These are phyloP conservation scores for Pontederia crassipes DNA, from an alignment of 176 grass and related monocot genomes.

Conservation along the genomic window DNA sequence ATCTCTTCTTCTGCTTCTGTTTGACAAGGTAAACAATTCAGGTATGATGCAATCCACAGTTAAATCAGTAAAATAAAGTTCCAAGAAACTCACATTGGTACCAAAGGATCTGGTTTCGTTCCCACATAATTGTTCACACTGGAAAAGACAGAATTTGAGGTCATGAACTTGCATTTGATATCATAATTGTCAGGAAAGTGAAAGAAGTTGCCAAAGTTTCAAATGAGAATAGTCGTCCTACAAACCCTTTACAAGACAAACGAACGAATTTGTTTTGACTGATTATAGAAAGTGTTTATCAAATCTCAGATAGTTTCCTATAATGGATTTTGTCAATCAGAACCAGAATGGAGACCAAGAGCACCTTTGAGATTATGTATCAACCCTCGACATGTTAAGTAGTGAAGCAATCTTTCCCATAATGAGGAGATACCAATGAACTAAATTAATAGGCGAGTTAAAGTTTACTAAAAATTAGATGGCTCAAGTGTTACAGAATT, in stretches of 20 bases:
- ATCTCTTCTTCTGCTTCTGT: constrained; percentile 17
- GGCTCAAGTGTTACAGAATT: background rate
- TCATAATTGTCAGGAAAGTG: too few relatives aligned
- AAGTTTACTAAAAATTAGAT: background rate
- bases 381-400: too few relatives aligned
- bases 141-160: constrained; percentile 1
- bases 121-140: constrained; percentile 26
- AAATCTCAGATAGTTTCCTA: too few relatives aligned
- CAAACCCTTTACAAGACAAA: too few relatives aligned
- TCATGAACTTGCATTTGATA: background rate
- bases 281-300: too few relatives aligned
- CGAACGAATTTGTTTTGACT: too few relatives aligned
- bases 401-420: too few relatives aligned
- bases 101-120: constrained; percentile 26
- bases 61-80: background rate
- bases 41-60: background rate
- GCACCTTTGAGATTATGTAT: too few relatives aligned
- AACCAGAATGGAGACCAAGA: constrained; percentile 1
- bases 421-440: too few relatives aligned
- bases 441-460: too few relatives aligned
- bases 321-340: background rate
- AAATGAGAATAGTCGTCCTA: too few relatives aligned
- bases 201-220: too few relatives aligned
- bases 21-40: constrained; percentile 4
- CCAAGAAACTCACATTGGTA: constrained; percentile 28